A percentile compares a stretch with the other conserved stretches of the same genome.
Evolutionary conservation across 2,329 filamentous ascomycete genomes (phyloP).

Genomic region (Metarhizium brunneum): DNA sequence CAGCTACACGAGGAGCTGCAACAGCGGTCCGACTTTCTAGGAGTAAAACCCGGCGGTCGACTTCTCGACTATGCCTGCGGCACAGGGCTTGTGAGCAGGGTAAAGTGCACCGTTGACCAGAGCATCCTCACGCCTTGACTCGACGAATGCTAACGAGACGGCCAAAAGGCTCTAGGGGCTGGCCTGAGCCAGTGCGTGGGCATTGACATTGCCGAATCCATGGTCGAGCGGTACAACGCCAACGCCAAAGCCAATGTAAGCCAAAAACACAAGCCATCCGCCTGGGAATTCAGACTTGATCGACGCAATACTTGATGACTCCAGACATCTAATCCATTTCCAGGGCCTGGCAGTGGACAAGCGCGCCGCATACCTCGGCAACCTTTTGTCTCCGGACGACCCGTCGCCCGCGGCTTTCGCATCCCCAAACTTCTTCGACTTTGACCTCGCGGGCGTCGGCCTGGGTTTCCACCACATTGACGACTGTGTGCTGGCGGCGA

Average conservation of each 20-base stretch:
- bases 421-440: constrained; percentile 53
- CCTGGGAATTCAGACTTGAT: neutral
- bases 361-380: constrained; percentile 48
- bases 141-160: neutral
- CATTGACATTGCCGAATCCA: constrained; percentile 61
- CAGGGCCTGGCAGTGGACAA: constrained; percentile 40
- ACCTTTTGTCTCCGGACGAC: constrained; percentile 40
- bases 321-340: neutral
- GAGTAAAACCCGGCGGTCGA: constrained; percentile 37
- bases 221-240: constrained; percentile 59
- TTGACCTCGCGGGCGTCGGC: constrained; percentile 58
- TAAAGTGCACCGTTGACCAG: constrained; percentile 29
- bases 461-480: constrained; percentile 60
- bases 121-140: neutral
- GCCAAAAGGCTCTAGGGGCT: constrained; percentile 12
- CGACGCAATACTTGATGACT: too few species aligned
- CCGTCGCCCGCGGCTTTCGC: constrained; percentile 45
- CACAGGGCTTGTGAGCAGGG: constrained; percentile 55
- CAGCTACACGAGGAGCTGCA: constrained; percentile 46
- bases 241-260: constrained; percentile 43
- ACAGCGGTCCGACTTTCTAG: constrained; percentile 49
- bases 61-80: constrained; percentile 72
- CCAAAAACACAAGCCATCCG: neutral
- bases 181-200: constrained; percentile 48
- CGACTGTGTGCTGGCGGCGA: constrained; percentile 50